Base-by-base conservation (phyloP, 2,329 filamentous ascomycete genomes). In the Sordariomycetes sp. region DNA sequence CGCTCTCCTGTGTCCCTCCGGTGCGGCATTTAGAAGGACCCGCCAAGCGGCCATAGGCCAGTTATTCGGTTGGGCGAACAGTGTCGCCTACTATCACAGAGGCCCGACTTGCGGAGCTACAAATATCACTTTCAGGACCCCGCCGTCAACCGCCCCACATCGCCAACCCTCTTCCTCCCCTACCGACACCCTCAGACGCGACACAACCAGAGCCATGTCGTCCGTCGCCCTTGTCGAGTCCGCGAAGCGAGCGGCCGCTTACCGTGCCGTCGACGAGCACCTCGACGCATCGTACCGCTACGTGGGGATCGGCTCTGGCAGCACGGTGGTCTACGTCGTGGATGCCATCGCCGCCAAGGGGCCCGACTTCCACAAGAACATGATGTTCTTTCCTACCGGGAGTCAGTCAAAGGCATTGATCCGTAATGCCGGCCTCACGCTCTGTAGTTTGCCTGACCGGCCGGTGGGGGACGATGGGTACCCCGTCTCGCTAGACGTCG, bases 331-430 rank as follows among this genome's bases (percentile, higher is more conserved):
- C 65, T 90, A 92, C 70, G 88, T 92, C 54, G 88, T 94, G 59
- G 86, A 91, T 63, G 87, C 88, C 58, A 92, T 95, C 70, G 78
- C 78, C 42, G 78, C 77, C 57, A 79, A 85, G 56, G 79, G 80
- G 4, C 67, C 72, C 10, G 68, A 70, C 2, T 75, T 80, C 58
- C 81, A 80, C 54, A 70, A 74, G 36, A 67, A 73, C 62, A 95
- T 96, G 76, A 84, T 82, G 66, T 99, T 96, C 71, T 80, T 96
- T 34, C 92, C 94, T 7, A 99, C 94, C 0, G 94, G 94, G 25
- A 92, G 86, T 74, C 90, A 96, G 68, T 94, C 87, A 51, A 89
- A 89, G 63, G 86, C 90, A 64, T 82, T 96, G 56, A 95, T 99
- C 66, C 80, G 89, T 60, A 75, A 79, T 54, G 89, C 90, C 22